Evolutionary conservation across 2,329 filamentous ascomycete genomes (phyloP).

Genomic region (Botrytis galanthina): DNA sequence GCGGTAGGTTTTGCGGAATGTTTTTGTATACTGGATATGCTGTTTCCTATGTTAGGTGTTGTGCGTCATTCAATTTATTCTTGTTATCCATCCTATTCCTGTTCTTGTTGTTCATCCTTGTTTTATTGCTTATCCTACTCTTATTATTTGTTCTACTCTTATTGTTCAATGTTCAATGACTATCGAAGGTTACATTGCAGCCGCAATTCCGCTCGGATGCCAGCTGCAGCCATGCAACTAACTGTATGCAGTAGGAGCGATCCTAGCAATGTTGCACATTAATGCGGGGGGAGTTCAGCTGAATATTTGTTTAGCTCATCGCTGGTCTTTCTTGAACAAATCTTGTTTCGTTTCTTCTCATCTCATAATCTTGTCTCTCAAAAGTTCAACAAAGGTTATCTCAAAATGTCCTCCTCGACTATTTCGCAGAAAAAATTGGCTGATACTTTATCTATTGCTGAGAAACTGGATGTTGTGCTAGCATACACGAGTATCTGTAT

Average conservation of each 20-base stretch:
- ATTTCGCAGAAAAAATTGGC: conserved; percentile 26
- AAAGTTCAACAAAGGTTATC: not conserved
- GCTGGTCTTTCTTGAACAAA: not conserved
- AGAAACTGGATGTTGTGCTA: conserved; percentile 31
- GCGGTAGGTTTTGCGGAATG: not conserved
- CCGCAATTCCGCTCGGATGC: not conserved
- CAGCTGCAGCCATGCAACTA: not conserved
- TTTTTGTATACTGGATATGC: not conserved
- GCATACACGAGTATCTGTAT: conserved; percentile 26
- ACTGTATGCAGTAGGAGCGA: not conserved
- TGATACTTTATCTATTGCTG: conserved; percentile 23
- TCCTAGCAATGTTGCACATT: not conserved
- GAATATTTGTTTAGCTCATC: not conserved
- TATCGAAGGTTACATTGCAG: not conserved
- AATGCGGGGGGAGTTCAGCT: not conserved
- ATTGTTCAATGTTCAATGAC: not conserved
- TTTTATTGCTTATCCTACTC: not conserved
- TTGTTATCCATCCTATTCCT: not conserved
- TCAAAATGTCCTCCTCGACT: conserved; percentile 27
- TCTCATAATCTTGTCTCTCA: not conserved
- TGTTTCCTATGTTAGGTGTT: not conserved
- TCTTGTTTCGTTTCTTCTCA: not conserved
- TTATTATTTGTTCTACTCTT: not conserved
- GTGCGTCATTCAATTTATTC: not conserved
- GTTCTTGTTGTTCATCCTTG: not conserved